Base-by-base conservation (phyloP, 2,329 filamentous ascomycete species). In the Ophiostoma quercus region DNA sequence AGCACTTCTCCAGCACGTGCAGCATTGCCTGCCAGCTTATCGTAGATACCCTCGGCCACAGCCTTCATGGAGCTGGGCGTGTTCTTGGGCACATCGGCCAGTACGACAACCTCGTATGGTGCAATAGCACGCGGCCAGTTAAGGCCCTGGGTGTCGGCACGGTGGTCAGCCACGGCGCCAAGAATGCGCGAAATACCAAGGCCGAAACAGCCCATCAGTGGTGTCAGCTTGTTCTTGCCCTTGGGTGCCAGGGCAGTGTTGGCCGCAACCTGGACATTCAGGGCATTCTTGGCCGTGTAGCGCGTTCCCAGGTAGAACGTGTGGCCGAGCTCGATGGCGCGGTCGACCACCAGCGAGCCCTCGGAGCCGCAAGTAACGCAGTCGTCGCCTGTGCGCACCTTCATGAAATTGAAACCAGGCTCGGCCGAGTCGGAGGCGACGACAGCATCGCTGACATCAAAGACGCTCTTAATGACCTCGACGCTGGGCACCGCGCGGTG, bases 201-300 rank as follows among this genome's bases (percentile, higher is more conserved):
- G 0, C 95, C 95, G 77, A 97, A 92, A 77, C 95, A 99, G 69
- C 95, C 95, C 95, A 99, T 99, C 73, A 96, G 88, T 1, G 73
- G 73, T n/a, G 68, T 68, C 14, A 72, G 19, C 12, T 63, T 16
- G 7, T 32, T 9, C n/a, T 0, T 74, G n/a, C 72, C 71, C 72
- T 72, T 12, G 62, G 41, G 34, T 80, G 84, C 39, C 9, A 25
- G 19, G 1, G 65, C 37, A 16, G 37, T 47, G 22, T 66, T 65
- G 62, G 62, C 62, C 39, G 39, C 22, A 34, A 82, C 74, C 16
- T 82, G 80, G 2, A 95, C 85, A 8, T 84, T 81, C 0, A 99
- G 83, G 0, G 92, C 90, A 25, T 86, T 83, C 14, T 70, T 43
- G 12, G 19, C 47, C 32, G 91, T 94, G 80, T 99, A 99, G 39